Percentiles rank a stretch among this genome's conserved stretches.
Evolutionary conservation across 106 monocot genomes (phyloP).

Genomic region (Cymbidium sinense): DNA sequence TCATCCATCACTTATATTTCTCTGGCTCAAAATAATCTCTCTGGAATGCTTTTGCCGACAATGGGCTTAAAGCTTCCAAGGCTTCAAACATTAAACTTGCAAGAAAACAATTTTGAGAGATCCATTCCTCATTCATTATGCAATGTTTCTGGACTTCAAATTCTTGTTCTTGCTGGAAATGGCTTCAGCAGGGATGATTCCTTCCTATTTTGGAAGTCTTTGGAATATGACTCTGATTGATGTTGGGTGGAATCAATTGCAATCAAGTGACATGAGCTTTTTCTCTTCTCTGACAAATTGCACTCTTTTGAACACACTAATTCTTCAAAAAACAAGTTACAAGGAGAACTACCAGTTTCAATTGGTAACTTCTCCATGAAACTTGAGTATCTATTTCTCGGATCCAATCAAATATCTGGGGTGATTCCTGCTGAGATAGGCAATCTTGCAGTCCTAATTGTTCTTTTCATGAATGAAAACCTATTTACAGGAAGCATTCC

Average conservation of each 20-base stretch:
- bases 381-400: slow-evolving; percentile 7
- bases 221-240: not conserved
- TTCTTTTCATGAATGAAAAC: not conserved
- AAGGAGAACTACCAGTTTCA: no score
- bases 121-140: no score
- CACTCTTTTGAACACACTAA: no score
- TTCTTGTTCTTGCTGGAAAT: slow-evolving; percentile 4
- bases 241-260: no score
- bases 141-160: not conserved
- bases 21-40: not conserved
- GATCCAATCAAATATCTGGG: slow-evolving; percentile 17
- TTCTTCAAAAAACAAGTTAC: slow-evolving; percentile 1
- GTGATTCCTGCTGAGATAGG: slow-evolving; percentile 19
- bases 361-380: slow-evolving; percentile 9
- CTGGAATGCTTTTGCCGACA: slow-evolving; percentile 11
- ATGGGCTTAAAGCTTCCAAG: slow-evolving; percentile 24
- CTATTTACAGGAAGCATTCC: slow-evolving; percentile 25
- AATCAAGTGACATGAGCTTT: no score
- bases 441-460: slow-evolving; percentile 2
- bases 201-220: slow-evolving; percentile 15
- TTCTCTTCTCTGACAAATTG: no score
- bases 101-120: no score
- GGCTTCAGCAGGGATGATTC: slow-evolving; percentile 19
- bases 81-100: slow-evolving; percentile 7
- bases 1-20: not conserved